phyloP scores from a whole-genome alignment of 768 basidiomycete species.

The Boletus sp. region DNA sequence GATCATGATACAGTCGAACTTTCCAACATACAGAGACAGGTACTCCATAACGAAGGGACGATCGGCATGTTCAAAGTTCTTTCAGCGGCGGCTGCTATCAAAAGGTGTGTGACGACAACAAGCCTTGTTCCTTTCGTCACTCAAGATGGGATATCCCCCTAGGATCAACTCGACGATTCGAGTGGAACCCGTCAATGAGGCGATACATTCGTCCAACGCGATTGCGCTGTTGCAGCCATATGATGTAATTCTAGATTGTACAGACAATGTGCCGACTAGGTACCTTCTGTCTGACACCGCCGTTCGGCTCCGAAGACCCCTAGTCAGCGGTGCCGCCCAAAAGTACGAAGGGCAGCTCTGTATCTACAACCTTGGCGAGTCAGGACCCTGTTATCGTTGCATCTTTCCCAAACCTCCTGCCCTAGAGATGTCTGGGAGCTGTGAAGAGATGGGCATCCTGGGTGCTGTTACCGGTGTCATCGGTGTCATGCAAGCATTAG shows the following conservation, averaged over 20 bases:
- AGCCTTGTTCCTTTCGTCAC: background rate
- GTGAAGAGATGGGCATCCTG: constrained; percentile 85
- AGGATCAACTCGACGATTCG: constrained; percentile 75
- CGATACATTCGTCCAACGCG: constrained; percentile 64
- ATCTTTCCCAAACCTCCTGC: constrained; percentile 82
- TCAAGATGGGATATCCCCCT: constrained; percentile 1
- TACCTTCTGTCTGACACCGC: constrained; percentile 90
- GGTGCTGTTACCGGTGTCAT: constrained; percentile 89
- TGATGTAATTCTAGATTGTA: constrained; percentile 87
- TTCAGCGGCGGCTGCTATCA: constrained; percentile 71
- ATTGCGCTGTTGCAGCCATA: constrained; percentile 56
- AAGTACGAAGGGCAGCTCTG: constrained; percentile 79
- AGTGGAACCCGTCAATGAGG: constrained; percentile 51
- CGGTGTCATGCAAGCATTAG: constrained; percentile 85
- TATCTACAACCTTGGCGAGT: constrained; percentile 62
- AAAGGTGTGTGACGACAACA: constrained; percentile 43
- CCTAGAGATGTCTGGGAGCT: constrained; percentile 61
- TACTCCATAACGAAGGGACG: constrained; percentile 73
- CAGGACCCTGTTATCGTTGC: constrained; percentile 92
- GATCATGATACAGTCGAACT: constrained; percentile 87
- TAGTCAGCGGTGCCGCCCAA: constrained; percentile 92
- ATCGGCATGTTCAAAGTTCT: constrained; percentile 78
- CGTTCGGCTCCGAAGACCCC: constrained; percentile 69
- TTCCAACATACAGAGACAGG: constrained; percentile 90
- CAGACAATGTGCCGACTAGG: constrained; percentile 88